A percentile compares a stretch with the other conserved stretches of the same genome.
Conservation (phyloP, 805 yeast genomes). For the Candida saitoana region DNA sequence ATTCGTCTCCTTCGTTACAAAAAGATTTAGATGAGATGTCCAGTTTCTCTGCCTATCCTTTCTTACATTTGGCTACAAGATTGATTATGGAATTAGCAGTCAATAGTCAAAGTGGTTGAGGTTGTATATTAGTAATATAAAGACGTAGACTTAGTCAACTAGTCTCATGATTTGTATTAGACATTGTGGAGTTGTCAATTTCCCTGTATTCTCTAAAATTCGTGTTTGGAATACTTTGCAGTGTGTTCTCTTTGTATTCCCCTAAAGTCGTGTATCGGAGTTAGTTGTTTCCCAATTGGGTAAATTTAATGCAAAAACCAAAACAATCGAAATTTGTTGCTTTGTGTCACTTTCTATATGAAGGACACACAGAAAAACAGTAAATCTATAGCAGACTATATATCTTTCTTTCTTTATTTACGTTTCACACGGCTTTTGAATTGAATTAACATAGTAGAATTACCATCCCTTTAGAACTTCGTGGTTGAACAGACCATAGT, state of each 20-base stretch:
- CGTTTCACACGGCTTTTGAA: neutral
- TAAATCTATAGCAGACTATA: neutral
- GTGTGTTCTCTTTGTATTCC: no score
- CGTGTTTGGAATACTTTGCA: no score
- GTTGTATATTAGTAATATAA: neutral
- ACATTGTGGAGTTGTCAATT: no score
- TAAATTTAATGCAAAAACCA: conserved; percentile 4
- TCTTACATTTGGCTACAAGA: conserved; percentile 85
- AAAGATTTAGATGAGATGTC: conserved; percentile 65
- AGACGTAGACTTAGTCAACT: no score
- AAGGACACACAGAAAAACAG: neutral
- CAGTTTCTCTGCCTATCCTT: conserved; percentile 94
- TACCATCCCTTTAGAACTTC: neutral
- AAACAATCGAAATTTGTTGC: conserved; percentile 1
- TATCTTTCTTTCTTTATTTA: neutral
- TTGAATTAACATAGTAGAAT: neutral
- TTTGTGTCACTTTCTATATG: neutral
- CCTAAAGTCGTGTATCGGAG: neutral
- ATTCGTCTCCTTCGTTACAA: conserved; percentile 21
- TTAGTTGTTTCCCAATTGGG: conserved; percentile 5
- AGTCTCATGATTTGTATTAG: no score
- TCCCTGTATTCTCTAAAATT: no score
- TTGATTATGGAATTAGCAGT: conserved; percentile 96
- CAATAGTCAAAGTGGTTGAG: conserved; percentile 58
- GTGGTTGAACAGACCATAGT: neutral